Evolutionary conservation across 1,284 basidiomycete species (phyloP).

Genomic region (Heterobasidion occidentale): DNA sequence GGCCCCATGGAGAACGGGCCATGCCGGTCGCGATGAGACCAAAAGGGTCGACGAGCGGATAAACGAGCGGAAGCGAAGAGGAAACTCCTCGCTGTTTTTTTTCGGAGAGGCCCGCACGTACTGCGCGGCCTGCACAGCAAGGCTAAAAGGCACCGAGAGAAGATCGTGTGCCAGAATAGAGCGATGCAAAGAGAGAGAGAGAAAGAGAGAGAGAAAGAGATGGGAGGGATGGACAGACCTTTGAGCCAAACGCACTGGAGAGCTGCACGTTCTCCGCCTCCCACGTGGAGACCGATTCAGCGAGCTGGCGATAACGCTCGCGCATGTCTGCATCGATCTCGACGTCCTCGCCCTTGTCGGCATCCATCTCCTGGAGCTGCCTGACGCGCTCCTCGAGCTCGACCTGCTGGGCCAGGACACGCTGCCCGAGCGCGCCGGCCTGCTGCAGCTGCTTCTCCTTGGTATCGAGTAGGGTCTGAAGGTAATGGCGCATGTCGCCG

Average conservation of each 20-base stretch:
- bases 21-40: slow-evolving; percentile 7
- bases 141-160: no score
- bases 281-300: slow-evolving; percentile 73
- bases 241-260: slow-evolving; percentile 54
- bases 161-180: no score
- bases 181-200: no score
- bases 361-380: slow-evolving; percentile 65
- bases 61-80: no score
- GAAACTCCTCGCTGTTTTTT: no score
- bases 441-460: slow-evolving; percentile 89
- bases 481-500: slow-evolving; percentile 64
- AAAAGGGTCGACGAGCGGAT: slow-evolving; percentile 23
- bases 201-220: no score
- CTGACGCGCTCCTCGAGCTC: slow-evolving; percentile 84
- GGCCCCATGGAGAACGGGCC: background rate
- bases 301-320: slow-evolving; percentile 69
- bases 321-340: slow-evolving; percentile 62
- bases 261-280: slow-evolving; percentile 79
- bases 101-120: background rate
- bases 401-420: slow-evolving; percentile 84
- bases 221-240: no score
- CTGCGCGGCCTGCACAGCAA: no score
- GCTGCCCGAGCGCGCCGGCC: slow-evolving; percentile 84
- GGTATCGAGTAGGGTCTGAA: slow-evolving; percentile 75
- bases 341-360: slow-evolving; percentile 45